Conservation (phyloP, 2,329 filamentous ascomycete genomes). For the Salinomyces thailandicus region DNA sequence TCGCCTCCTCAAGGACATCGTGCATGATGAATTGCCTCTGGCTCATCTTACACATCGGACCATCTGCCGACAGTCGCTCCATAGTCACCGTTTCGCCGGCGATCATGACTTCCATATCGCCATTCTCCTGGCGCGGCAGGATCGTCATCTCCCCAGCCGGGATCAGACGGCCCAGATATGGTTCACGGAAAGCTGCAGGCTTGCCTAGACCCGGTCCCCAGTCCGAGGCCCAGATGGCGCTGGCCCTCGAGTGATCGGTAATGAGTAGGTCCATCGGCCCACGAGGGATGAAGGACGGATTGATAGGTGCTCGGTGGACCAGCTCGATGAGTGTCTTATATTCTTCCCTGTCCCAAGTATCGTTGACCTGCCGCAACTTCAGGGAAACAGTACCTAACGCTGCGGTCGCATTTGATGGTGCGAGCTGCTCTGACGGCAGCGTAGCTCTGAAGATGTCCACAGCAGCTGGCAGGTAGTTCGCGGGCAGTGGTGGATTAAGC, state of each 20-base stretch:
- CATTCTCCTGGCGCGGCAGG: constrained; percentile 4
- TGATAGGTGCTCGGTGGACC: constrained; percentile 1
- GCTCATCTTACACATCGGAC: background rate
- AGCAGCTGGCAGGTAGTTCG: constrained; percentile 1
- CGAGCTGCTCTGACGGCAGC: background rate
- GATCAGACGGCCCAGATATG: constrained; percentile 3
- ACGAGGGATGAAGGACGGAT: constrained; percentile 4
- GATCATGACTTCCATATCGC: constrained; percentile 8
- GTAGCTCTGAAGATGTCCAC: constrained; percentile 4
- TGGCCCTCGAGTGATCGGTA: constrained; percentile 5
- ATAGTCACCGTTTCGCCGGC: constrained; percentile 4
- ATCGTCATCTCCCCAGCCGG: constrained; percentile 5
- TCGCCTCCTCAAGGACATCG: constrained; percentile 4
- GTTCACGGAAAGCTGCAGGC: constrained; percentile 3
- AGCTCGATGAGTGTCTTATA: background rate
- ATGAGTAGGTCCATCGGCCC: constrained; percentile 6
- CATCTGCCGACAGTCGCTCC: constrained; percentile 2
- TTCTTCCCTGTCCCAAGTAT: background rate
- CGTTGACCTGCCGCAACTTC: background rate
- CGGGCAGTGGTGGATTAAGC: constrained; percentile 4
- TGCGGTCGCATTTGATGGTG: background rate
- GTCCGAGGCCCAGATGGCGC: background rate
- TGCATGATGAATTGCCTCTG: constrained; percentile 1
- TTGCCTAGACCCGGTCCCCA: constrained; percentile 5
- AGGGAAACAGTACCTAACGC: background rate